Conservation (phyloP, 345 rosid species). For the Atalantia buxifolia region DNA sequence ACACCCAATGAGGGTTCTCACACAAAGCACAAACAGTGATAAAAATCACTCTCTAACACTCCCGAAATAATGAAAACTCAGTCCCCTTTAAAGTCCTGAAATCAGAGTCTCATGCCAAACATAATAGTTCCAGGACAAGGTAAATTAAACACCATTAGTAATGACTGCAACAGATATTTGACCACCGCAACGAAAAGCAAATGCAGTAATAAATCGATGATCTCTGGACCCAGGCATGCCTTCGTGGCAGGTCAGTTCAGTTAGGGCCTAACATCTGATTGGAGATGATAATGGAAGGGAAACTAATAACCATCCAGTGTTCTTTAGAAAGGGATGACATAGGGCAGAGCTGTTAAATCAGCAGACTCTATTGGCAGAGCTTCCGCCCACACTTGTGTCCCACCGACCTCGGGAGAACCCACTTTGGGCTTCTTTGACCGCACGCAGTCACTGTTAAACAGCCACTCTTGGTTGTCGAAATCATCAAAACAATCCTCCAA, state of each 20-base stretch:
- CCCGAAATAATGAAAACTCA: conserved; percentile 3
- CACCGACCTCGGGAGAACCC: conserved; percentile 23
- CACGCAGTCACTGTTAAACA: conserved; percentile 27
- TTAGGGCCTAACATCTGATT: background rate
- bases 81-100: conserved; percentile 1
- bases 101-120: background rate
- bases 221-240: conserved; percentile 4
- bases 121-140: conserved; percentile 6
- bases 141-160: conserved; percentile 4
- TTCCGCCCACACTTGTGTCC: conserved; percentile 59
- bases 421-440: conserved; percentile 33
- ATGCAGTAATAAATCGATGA: conserved; percentile 5
- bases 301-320: conserved; percentile 6
- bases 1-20: background rate
- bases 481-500: conserved; percentile 47
- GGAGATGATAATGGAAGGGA: background rate
- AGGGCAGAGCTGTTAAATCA: conserved; percentile 63
- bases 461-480: conserved; percentile 58
- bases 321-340: conserved; percentile 66
- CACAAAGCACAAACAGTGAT: background rate
- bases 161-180: conserved; percentile 4
- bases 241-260: background rate
- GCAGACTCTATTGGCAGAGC: conserved; percentile 56
- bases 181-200: conserved; percentile 3
- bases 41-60: background rate